phyloP scores from a whole-genome alignment of 306 rosid species.

The Prunus armeniaca region DNA sequence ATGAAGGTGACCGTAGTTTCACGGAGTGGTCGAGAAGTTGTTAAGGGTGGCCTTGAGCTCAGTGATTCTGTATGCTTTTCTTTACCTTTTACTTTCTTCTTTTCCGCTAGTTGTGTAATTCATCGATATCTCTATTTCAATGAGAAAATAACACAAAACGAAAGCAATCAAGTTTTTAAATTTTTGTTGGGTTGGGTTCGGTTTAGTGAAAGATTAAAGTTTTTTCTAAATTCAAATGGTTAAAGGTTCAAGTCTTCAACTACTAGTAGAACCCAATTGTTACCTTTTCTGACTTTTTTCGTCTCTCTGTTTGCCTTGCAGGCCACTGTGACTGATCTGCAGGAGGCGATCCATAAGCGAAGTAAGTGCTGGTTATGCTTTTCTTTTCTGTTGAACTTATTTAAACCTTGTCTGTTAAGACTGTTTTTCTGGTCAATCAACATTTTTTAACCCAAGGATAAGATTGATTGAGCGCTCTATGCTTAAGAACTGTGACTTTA shows the following conservation, averaged over 20 bases:
- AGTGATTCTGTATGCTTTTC: slow-evolving; percentile 60
- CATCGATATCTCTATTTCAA: background rate
- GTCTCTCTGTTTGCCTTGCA: slow-evolving; percentile 28
- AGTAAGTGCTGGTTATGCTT: slow-evolving; percentile 49
- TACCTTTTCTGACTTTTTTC: slow-evolving; percentile 19
- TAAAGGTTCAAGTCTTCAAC: background rate
- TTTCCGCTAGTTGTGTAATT: background rate
- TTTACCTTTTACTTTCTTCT: background rate
- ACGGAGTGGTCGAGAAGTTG: slow-evolving; percentile 74
- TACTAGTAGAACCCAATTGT: background rate
- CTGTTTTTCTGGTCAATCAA: background rate
- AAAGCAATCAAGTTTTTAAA: background rate
- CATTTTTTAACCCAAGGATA: too few relatives aligned
- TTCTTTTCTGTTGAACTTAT: slow-evolving; percentile 1
- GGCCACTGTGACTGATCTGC: slow-evolving; percentile 97
- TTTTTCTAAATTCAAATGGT: background rate
- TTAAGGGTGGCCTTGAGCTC: slow-evolving; percentile 81
- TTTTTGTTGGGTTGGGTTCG: background rate
- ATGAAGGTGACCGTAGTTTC: slow-evolving; percentile 87
- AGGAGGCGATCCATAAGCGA: slow-evolving; percentile 74
- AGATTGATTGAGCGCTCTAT: background rate
- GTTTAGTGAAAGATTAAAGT: slow-evolving; percentile 9
- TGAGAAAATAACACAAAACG: slow-evolving; percentile 3
- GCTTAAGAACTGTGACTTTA: background rate
- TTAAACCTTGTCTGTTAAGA: background rate